Base-by-base conservation (phyloP, 164 flowering plant genomes). In the Macadamia tetraphylla region DNA sequence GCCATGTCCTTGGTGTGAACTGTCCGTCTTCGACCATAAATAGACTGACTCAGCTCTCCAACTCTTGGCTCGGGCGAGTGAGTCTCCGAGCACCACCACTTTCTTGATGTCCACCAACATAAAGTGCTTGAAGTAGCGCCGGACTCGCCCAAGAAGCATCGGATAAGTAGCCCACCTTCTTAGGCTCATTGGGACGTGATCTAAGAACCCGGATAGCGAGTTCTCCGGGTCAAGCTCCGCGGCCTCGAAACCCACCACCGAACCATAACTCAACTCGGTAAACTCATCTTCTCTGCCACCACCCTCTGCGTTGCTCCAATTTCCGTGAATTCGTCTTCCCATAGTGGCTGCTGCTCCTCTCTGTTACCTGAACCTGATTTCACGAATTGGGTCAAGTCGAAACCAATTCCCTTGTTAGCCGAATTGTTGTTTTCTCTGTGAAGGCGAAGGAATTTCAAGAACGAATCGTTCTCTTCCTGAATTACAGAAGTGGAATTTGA, bases 111-210 rank as follows among this genome's bases (percentile, higher is more conserved):
- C 89, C 13, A 87, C 78, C 6, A 94, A 64, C 82, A 85, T 75
- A 11, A 85, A 62, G 65, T 87, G 92, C 87, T 89, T 89, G 78
- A 86, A 89, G 61, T 80, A 84, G 3, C 85, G 78, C 42, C 92
- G 72, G 7, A 94, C 71, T 29, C 94, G 86, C 46, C 98, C 97
- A 11, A 94, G 78, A 0, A 94, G 76, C 96, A 94, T 86, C 14
- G 90, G 86, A 64, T 94, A 94, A 69, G 96, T 87, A 7, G 90
- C 94, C 97, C 98, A 94, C 59, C 97, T 73, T 18, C 96, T 51
- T 42, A 91, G 46, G 58, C 83, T 77, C 76, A 89, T 82, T 9
- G 97, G 90, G 13, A 83, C 85, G 56, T 74, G 84, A 67, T 88
- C 88, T 0, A 84, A 13, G 61, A 94, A 91, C 57, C 96, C 98